These are phyloP conservation scores for Pleurotus eryngii DNA, from an alignment of 768 basidiomycete species.

Conservation along the genomic window DNA sequence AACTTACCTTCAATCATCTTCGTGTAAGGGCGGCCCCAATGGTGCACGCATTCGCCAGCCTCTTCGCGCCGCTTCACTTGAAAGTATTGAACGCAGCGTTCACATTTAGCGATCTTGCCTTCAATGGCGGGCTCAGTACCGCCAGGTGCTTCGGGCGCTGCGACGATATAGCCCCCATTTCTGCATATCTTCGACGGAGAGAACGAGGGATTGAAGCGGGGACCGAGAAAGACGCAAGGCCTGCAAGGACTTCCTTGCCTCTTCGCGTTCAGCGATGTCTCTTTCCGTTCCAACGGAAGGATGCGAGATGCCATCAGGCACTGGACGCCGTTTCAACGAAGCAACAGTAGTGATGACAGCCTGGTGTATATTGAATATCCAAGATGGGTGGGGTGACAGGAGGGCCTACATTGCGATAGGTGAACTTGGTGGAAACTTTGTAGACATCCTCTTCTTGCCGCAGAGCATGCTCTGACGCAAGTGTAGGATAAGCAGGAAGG, in stretches of 20 bases:
- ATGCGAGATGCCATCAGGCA: slow-evolving; percentile 58
- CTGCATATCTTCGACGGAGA: slow-evolving; percentile 53
- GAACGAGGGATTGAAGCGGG: slow-evolving; percentile 55
- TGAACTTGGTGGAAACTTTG: slow-evolving; percentile 65
- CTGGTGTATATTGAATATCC: slow-evolving; percentile 23
- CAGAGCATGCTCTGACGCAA: slow-evolving; percentile 78
- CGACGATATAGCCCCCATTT: slow-evolving; percentile 70
- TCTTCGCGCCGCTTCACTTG: slow-evolving; percentile 58
- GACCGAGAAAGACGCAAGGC: slow-evolving; percentile 50
- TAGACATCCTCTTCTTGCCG: slow-evolving; percentile 82
- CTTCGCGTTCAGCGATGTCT: slow-evolving; percentile 53
- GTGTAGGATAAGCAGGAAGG: slow-evolving; percentile 46
- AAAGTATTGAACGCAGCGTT: slow-evolving; percentile 73
- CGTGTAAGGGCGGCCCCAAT: slow-evolving; percentile 75
- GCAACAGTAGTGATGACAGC: slow-evolving; percentile 51
- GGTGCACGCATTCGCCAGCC: slow-evolving; percentile 67
- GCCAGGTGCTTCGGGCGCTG: slow-evolving; percentile 65
- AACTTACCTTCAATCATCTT: slow-evolving; percentile 62
- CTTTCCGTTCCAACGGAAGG: slow-evolving; percentile 76
- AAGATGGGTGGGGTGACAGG: not conserved
- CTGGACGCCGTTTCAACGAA: slow-evolving; percentile 44
- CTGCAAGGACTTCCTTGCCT: slow-evolving; percentile 50
- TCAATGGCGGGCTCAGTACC: slow-evolving; percentile 60
- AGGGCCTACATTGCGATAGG: slow-evolving; percentile 74
- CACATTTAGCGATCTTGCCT: slow-evolving; percentile 67